These are phyloP conservation scores for Tetramitus jugosus DNA, from an alignment of 208 protist genomes.

Conservation along the genomic window DNA sequence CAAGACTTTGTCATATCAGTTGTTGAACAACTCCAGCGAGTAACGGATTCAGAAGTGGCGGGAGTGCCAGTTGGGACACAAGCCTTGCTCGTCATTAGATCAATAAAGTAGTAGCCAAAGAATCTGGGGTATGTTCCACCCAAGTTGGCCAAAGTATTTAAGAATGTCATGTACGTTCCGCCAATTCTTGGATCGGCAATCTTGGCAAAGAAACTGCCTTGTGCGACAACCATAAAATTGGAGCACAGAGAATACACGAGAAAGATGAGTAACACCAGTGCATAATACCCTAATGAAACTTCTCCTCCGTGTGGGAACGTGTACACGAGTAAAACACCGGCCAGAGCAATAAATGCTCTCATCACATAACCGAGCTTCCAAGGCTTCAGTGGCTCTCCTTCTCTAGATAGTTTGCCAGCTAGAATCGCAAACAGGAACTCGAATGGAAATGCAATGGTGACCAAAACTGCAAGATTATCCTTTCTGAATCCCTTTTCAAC, in stretches of 20 bases:
- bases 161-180: constrained; percentile 46
- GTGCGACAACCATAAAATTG: constrained; percentile 9
- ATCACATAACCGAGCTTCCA: not conserved
- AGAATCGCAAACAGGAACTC: constrained; percentile 35
- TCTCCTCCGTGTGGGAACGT: not conserved
- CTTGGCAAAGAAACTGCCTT: constrained; percentile 40
- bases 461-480: constrained; percentile 34
- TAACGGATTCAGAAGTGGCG: too few species aligned
- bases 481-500: constrained; percentile 41
- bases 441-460: constrained; percentile 38
- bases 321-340: not conserved
- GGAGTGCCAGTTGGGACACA: not conserved
- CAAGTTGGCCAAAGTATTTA: constrained; percentile 45
- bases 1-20: not conserved
- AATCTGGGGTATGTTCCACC: constrained; percentile 42
- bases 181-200: constrained; percentile 40
- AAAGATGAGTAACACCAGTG: not conserved
- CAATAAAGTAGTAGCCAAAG: constrained; percentile 31
- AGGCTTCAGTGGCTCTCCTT: not conserved
- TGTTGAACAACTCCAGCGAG: not conserved
- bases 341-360: not conserved
- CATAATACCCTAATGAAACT: not conserved
- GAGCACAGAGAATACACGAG: constrained; percentile 1
- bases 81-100: not conserved
- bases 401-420: constrained; percentile 25